Evolutionary conservation across 1,139 yeast genomes (phyloP).

Genomic region (Wickerhamomyces sp.): DNA sequence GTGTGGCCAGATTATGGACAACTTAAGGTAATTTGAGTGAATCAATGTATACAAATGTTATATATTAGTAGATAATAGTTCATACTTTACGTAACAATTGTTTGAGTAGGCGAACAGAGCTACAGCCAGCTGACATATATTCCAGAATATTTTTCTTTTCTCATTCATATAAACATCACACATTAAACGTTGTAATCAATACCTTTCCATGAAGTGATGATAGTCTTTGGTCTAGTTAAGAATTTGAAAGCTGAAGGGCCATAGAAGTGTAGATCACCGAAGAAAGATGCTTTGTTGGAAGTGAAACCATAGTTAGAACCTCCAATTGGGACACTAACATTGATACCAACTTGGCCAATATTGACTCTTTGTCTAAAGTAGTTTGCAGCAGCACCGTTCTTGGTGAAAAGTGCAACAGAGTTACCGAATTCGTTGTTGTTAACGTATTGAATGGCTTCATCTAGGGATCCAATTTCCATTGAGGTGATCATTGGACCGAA

Average conservation of each 20-base stretch:
- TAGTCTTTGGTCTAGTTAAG: conserved; percentile 26
- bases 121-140: too few species aligned
- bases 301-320: conserved; percentile 26
- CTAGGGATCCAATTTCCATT: conserved; percentile 23
- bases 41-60: too few species aligned
- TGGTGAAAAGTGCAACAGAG: conserved; percentile 25
- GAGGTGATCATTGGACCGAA: conserved; percentile 27
- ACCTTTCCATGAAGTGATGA: conserved; percentile 25
- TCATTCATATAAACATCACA: background rate
- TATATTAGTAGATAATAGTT: too few species aligned
- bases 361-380: conserved; percentile 21
- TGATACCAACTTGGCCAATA: conserved; percentile 26
- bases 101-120: too few species aligned
- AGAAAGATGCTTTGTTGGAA: conserved; percentile 26
- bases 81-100: too few species aligned
- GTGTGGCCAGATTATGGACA: conserved; percentile 95
- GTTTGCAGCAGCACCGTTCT: conserved; percentile 25
- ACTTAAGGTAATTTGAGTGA: too few species aligned
- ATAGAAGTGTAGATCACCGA: conserved; percentile 27
- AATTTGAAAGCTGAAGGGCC: conserved; percentile 26
- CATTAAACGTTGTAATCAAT: conserved; percentile 11
- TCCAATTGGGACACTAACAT: conserved; percentile 25
- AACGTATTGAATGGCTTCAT: conserved; percentile 24
- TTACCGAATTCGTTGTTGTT: conserved; percentile 27
- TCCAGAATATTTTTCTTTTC: background rate